Percentiles rank a stretch among this genome's conserved stretches.
Conservation (phyloP, 2,329 filamentous ascomycete species). For the Phaeosphaeria sp. region DNA sequence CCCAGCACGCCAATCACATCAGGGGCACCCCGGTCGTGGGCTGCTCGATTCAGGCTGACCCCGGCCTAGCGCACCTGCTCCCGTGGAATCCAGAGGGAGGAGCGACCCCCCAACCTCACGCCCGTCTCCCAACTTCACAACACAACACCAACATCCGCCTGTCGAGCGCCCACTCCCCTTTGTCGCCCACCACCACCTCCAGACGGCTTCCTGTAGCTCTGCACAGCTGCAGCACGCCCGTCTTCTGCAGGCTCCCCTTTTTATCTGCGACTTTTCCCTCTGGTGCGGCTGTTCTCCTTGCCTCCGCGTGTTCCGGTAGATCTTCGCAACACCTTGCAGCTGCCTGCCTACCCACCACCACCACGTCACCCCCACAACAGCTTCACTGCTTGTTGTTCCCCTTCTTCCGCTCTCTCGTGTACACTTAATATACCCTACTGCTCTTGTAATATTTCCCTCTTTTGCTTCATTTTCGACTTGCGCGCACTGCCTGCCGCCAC, state of each 20-base stretch:
- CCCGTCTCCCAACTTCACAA: conserved; percentile 20
- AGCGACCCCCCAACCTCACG: conserved; percentile 7
- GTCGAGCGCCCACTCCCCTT: conserved; percentile 15
- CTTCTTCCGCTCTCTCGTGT: conserved; percentile 45
- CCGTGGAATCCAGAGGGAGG: conserved; percentile 7
- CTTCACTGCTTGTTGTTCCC: conserved; percentile 37
- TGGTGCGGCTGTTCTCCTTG: conserved; percentile 21
- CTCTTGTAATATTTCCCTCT: conserved; percentile 37
- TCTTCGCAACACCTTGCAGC: conserved; percentile 40
- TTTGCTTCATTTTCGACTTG: conserved; percentile 21
- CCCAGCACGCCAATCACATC: conserved; percentile 7
- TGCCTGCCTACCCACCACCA: conserved; percentile 16
- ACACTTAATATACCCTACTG: conserved; percentile 36
- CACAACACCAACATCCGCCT: conserved; percentile 18
- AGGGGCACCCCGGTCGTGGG: conserved; percentile 19
- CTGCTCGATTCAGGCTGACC: conserved; percentile 7
- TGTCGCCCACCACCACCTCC: conserved; percentile 21
- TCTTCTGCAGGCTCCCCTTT: conserved; percentile 30
- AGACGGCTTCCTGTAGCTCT: conserved; percentile 33
- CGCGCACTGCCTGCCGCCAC: conserved; percentile 23
- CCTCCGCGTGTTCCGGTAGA: conserved; percentile 32
- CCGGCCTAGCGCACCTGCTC: conserved; percentile 3
- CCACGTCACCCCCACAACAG: conserved; percentile 42
- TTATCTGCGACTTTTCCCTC: conserved; percentile 26
- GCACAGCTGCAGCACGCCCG: conserved; percentile 29